A percentile compares a stretch with the other conserved stretches of the same genome.
Conservation (phyloP, 2,329 filamentous ascomycete genomes). For the Ceratocystis variospora region DNA sequence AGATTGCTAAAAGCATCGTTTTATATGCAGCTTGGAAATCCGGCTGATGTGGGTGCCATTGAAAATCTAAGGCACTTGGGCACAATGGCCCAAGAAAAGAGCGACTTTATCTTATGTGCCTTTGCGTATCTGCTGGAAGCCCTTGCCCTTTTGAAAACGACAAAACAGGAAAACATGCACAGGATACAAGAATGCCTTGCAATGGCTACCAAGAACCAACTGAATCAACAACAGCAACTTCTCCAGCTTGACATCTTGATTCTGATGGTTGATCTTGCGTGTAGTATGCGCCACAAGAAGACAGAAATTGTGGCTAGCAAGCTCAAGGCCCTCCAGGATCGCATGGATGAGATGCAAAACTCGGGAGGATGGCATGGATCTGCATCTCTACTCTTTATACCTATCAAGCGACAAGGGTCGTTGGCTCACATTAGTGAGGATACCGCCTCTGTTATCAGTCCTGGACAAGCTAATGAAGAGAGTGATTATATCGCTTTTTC, state of each 20-base stretch:
- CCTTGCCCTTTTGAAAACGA: conserved; percentile 51
- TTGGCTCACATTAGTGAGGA: conserved; percentile 40
- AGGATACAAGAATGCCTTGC: conserved; percentile 60
- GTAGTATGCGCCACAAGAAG: conserved; percentile 50
- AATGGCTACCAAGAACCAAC: conserved; percentile 56
- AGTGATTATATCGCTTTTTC: conserved; percentile 46
- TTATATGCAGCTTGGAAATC: conserved; percentile 46
- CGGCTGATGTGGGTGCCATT: conserved; percentile 48
- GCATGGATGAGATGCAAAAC: conserved; percentile 42
- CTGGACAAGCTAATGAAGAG: conserved; percentile 32
- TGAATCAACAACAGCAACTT: conserved; percentile 48
- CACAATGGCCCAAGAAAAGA: conserved; percentile 42
- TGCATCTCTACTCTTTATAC: conserved; percentile 39
- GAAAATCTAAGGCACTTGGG: conserved; percentile 56
- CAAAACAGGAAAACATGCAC: conserved; percentile 51
- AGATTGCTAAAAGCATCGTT: conserved; percentile 59
- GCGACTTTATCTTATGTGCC: conserved; percentile 51
- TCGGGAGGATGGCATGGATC: conserved; percentile 34
- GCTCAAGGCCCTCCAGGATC: conserved; percentile 45
- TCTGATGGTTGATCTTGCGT: conserved; percentile 55
- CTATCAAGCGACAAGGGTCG: conserved; percentile 34
- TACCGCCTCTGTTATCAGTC: conserved; percentile 40
- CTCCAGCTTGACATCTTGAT: conserved; percentile 53
- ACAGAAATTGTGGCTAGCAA: conserved; percentile 45
- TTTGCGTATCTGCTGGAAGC: conserved; percentile 55